phyloP scores from a whole-genome alignment of 441 rosid genomes.

The Kokia cookei region DNA sequence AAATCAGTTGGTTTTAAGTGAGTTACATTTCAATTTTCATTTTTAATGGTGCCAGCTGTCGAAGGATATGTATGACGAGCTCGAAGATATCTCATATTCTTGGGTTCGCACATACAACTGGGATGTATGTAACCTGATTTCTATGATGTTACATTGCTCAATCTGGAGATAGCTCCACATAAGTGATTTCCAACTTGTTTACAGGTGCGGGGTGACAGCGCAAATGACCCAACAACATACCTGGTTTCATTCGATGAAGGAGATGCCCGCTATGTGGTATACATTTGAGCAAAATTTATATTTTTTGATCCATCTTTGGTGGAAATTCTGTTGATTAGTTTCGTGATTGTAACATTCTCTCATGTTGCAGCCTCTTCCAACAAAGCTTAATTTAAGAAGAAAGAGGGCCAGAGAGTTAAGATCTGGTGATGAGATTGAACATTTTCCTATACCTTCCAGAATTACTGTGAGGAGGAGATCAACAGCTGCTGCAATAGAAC shows the following conservation, averaged over 20 bases:
- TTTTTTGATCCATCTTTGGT: neutral
- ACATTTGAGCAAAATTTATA: neutral
- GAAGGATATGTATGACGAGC: conserved; percentile 72
- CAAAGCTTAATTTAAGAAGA: conserved; percentile 69
- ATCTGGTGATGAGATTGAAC: conserved; percentile 76
- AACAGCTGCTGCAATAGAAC: conserved; percentile 54
- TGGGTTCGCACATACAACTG: conserved; percentile 95
- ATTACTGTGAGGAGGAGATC: conserved; percentile 67
- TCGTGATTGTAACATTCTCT: neutral
- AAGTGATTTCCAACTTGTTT: conserved; percentile 1
- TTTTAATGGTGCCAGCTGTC: conserved; percentile 48
- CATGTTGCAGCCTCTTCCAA: conserved; percentile 70
- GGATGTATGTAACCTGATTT: conserved; percentile 65
- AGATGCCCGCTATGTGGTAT: conserved; percentile 81
- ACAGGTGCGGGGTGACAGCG: conserved; percentile 71
- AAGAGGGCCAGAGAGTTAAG: conserved; percentile 87
- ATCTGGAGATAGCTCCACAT: neutral
- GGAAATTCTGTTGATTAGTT: conserved; percentile 1
- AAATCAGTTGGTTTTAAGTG: neutral
- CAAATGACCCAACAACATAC: conserved; percentile 67
- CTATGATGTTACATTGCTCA: neutral
- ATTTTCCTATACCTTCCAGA: conserved; percentile 73
- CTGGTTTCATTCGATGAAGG: conserved; percentile 75
- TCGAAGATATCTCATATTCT: conserved; percentile 69
- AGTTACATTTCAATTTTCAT: neutral